phyloP scores from a whole-genome alignment of 305 asterid genomes.

The Rubia tinctorum region DNA sequence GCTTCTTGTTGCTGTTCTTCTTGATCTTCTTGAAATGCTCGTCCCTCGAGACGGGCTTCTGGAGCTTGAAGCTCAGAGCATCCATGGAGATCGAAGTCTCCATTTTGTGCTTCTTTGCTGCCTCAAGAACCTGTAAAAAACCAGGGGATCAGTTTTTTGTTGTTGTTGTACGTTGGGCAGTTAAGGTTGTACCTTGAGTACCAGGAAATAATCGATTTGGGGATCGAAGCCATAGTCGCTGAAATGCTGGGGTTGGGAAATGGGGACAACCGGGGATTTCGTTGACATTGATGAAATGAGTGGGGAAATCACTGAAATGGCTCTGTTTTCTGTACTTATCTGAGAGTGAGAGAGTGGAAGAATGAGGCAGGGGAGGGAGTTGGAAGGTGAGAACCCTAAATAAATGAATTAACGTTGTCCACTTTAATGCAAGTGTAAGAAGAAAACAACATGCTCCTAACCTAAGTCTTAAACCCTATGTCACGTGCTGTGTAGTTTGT shows the following conservation, averaged over 20 bases:
- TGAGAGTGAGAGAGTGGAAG: background rate
- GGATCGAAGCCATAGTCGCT: constrained; percentile 86
- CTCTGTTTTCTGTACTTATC: background rate
- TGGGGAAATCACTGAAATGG: background rate
- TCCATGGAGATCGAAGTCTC: constrained; percentile 41
- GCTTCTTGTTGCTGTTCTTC: constrained; percentile 44
- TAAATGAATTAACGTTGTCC: background rate
- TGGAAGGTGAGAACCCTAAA: constrained; percentile 33
- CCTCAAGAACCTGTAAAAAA: constrained; percentile 53
- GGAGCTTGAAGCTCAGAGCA: constrained; percentile 56
- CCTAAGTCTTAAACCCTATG: too few species aligned
- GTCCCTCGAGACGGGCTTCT: constrained; percentile 63
- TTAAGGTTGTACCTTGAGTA: constrained; percentile 15
- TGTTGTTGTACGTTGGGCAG: background rate
- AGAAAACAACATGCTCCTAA: too few species aligned
- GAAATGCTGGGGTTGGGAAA: constrained; percentile 59
- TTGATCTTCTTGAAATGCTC: constrained; percentile 52
- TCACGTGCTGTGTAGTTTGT: too few species aligned
- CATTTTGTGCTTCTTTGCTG: constrained; percentile 60
- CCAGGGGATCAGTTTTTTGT: background rate
- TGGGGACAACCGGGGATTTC: constrained; percentile 49
- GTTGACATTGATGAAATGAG: constrained; percentile 26
- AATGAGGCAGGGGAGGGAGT: background rate
- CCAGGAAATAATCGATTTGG: constrained; percentile 79
- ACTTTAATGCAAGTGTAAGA: too few species aligned